phyloP scores from a whole-genome alignment of 2,329 filamentous ascomycete species.

The Clonostachys chloroleuca region DNA sequence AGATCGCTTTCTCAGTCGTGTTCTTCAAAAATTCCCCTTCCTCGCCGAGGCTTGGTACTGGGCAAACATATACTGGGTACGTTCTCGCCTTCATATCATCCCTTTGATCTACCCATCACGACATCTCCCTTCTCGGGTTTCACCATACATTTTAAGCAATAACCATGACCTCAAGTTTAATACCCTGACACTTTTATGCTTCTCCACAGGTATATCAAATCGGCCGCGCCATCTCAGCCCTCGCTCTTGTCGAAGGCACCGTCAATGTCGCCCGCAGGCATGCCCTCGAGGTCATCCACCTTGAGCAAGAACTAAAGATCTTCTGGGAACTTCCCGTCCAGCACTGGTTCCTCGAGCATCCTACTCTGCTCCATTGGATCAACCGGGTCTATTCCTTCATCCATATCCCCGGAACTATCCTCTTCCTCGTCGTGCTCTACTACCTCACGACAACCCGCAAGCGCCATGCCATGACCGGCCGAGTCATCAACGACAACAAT shows the following conservation, averaged over 20 bases:
- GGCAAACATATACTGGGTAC: slow-evolving; percentile 73
- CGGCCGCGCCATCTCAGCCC: slow-evolving; percentile 65
- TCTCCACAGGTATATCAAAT: slow-evolving; percentile 63
- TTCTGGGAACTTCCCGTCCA: slow-evolving; percentile 64
- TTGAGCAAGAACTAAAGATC: slow-evolving; percentile 61
- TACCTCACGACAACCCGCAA: slow-evolving; percentile 65
- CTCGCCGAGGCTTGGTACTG: slow-evolving; percentile 74
- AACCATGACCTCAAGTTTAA: background rate
- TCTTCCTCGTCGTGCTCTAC: slow-evolving; percentile 61
- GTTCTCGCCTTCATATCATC: slow-evolving; percentile 11
- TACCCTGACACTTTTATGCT: background rate
- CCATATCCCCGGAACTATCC: slow-evolving; percentile 72
- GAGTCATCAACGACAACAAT: slow-evolving; percentile 4
- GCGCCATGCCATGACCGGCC: slow-evolving; percentile 23
- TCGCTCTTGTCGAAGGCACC: slow-evolving; percentile 64
- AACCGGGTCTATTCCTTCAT: slow-evolving; percentile 75
- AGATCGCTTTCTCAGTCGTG: slow-evolving; percentile 18
- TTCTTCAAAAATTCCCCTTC: slow-evolving; percentile 52
- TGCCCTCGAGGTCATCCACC: slow-evolving; percentile 61
- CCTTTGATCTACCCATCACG: too few relatives aligned
- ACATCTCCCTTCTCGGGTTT: too few relatives aligned
- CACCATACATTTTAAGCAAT: too few relatives aligned
- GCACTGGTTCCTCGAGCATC: slow-evolving; percentile 40
- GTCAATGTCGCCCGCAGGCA: slow-evolving; percentile 65
- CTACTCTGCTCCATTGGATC: slow-evolving; percentile 59